Conservation (phyloP, 2,329 filamentous ascomycete genomes). For the Colletotrichum aenigma region DNA sequence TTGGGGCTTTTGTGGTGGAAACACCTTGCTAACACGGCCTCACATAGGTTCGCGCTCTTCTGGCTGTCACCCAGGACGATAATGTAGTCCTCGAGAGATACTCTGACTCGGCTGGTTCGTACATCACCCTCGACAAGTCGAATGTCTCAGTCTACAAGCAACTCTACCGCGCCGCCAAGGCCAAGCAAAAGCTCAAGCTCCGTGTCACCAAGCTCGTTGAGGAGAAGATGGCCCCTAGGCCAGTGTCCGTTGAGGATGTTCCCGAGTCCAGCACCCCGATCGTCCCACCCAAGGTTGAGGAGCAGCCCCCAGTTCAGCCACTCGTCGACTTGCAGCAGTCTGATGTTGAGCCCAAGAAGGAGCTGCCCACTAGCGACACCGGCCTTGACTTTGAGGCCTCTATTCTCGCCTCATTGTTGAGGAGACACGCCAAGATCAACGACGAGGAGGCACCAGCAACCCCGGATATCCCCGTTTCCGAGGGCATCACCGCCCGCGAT, state of each 20-base stretch:
- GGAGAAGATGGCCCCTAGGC: constrained; percentile 38
- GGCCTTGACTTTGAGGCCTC: constrained; percentile 22
- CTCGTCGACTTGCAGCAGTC: constrained; percentile 28
- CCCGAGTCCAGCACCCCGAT: constrained; percentile 33
- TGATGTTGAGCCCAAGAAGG: constrained; percentile 11
- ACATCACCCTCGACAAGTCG: constrained; percentile 76
- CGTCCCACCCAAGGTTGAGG: constrained; percentile 23
- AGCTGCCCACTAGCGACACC: constrained; percentile 15
- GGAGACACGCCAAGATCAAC: constrained; percentile 17
- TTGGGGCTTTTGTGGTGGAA: not conserved
- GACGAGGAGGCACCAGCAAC: not conserved
- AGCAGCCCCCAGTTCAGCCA: constrained; percentile 3
- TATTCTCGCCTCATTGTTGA: constrained; percentile 20
- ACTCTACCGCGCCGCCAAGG: constrained; percentile 94
- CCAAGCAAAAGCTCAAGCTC: constrained; percentile 95
- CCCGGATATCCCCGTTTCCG: constrained; percentile 26
- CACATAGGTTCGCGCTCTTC: constrained; percentile 69
- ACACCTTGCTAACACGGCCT: not conserved
- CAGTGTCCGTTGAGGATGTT: constrained; percentile 57
- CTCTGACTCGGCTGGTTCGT: constrained; percentile 87
- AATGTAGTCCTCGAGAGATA: constrained; percentile 84
- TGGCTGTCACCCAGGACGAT: constrained; percentile 67
- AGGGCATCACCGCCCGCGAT: constrained; percentile 30
- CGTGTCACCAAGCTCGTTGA: constrained; percentile 59
- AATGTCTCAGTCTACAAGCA: constrained; percentile 93